Conservation (phyloP, 352 stramenopile genomes). For the Globisporangium parvum region DNA sequence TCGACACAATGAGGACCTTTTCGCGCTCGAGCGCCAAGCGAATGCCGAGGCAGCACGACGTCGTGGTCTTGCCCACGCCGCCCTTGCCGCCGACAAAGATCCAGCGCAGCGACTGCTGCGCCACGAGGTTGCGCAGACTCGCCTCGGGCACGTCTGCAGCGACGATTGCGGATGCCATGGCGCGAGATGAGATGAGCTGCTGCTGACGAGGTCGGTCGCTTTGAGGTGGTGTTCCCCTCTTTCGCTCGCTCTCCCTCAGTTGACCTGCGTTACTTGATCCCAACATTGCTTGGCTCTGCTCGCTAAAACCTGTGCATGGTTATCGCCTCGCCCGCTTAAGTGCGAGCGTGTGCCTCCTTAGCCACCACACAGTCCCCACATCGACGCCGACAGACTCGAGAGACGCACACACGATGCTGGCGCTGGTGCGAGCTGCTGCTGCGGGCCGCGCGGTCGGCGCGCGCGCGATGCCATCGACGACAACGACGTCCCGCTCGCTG, state of each 20-base stretch:
- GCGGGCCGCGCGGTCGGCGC: constrained; percentile 12
- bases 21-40: constrained; percentile 87
- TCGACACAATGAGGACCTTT: constrained; percentile 98
- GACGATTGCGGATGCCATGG: constrained; percentile 15
- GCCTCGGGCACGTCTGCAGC: constrained; percentile 69
- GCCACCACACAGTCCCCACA: constrained; percentile 8
- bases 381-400: not conserved
- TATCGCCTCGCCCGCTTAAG: no score
- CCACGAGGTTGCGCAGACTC: constrained; percentile 88
- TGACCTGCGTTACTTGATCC: no score
- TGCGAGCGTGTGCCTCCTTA: not conserved
- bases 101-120: constrained; percentile 88
- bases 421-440: constrained; percentile 22
- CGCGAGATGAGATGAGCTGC: not conserved
- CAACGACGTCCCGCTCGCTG: constrained; percentile 23
- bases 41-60: constrained; percentile 96
- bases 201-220: no score
- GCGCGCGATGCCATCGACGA: constrained; percentile 14
- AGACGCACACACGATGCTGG: constrained; percentile 22
- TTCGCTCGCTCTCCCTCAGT: no score
- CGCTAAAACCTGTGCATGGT: no score
- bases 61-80: constrained; percentile 96
- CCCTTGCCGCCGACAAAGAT: constrained; percentile 96
- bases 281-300: no score
- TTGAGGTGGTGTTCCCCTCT: no score